Evolutionary conservation across 495 filamentous ascomycete species (phyloP).

Genomic region (Arthonia radiata): DNA sequence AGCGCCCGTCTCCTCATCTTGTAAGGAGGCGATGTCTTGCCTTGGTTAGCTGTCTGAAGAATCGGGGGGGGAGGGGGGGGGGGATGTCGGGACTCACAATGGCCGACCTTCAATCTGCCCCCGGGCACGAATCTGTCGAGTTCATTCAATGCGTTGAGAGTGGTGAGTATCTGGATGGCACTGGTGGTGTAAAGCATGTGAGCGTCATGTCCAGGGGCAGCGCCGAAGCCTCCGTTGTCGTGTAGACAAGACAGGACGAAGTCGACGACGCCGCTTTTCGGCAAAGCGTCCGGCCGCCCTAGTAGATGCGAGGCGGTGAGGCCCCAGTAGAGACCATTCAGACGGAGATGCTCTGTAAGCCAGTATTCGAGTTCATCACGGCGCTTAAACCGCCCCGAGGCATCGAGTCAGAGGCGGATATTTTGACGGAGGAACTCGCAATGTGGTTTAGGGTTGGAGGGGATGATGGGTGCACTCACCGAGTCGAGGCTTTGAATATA

Average conservation of each 20-base stretch:
- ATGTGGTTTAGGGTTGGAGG: conserved; percentile 3
- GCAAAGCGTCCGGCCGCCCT: conserved; percentile 50
- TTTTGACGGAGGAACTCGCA: no score
- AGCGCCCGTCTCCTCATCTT: conserved; percentile 54
- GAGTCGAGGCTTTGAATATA: conserved; percentile 89
- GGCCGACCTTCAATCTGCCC: conserved; percentile 44
- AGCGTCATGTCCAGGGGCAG: conserved; percentile 79
- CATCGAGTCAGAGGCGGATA: conserved; percentile 6
- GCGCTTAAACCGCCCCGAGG: conserved; percentile 23
- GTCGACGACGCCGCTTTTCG: conserved; percentile 57
- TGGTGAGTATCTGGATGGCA: conserved; percentile 73
- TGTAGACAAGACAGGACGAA: conserved; percentile 84
- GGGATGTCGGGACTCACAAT: conserved; percentile 28
- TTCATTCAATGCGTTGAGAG: conserved; percentile 59
- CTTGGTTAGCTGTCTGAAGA: conserved; percentile 2
- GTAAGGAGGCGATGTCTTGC: conserved; percentile 55
- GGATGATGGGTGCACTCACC: conserved; percentile 22
- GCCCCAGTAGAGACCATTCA: conserved; percentile 94
- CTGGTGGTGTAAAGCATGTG: conserved; percentile 90
- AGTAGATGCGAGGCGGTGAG: conserved; percentile 72
- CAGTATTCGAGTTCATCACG: conserved; percentile 92
- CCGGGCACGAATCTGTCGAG: conserved; percentile 41
- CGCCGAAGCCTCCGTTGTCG: conserved; percentile 72
- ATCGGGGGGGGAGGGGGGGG: not conserved
- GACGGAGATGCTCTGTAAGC: conserved; percentile 82